Conservation (phyloP, 2,329 filamentous ascomycete genomes). For the Aspergillus sp. region DNA sequence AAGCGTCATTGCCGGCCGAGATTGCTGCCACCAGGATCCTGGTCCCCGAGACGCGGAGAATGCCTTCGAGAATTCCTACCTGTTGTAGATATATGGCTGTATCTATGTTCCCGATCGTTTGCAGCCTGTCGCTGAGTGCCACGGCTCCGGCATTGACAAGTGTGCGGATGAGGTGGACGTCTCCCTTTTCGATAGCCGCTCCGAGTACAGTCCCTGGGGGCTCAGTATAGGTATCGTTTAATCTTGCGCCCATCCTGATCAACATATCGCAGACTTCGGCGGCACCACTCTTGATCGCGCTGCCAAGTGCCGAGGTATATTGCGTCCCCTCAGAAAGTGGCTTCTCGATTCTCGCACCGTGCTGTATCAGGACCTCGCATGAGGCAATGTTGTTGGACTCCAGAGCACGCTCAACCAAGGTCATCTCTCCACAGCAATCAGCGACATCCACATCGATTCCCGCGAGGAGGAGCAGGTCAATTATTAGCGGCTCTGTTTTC, state of each 20-base stretch:
- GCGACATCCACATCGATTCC: background rate
- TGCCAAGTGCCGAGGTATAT: background rate
- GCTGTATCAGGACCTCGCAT: conserved; percentile 1
- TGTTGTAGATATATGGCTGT: conserved; percentile 13
- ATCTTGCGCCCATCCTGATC: background rate
- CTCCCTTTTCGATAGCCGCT: conserved; percentile 18
- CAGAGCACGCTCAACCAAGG: conserved; percentile 6
- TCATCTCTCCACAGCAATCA: background rate
- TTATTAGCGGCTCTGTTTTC: background rate
- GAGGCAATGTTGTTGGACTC: background rate
- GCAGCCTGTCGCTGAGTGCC: background rate
- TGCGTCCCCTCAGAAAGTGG: background rate
- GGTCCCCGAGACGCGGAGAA: conserved; percentile 1
- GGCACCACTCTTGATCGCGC: background rate
- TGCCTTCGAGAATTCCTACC: background rate
- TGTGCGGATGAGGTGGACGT: conserved; percentile 3
- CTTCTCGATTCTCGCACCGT: conserved; percentile 4
- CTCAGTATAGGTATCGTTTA: background rate
- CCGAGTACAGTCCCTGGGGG: conserved; percentile 15
- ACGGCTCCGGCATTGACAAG: conserved; percentile 3
- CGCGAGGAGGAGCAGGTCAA: background rate
- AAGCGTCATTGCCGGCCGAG: background rate
- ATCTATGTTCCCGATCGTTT: conserved; percentile 2
- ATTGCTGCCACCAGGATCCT: conserved; percentile 14
- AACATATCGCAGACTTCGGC: background rate